Evolutionary conservation across 768 basidiomycete species (phyloP).

Genomic region (Boletus rubropictus): DNA sequence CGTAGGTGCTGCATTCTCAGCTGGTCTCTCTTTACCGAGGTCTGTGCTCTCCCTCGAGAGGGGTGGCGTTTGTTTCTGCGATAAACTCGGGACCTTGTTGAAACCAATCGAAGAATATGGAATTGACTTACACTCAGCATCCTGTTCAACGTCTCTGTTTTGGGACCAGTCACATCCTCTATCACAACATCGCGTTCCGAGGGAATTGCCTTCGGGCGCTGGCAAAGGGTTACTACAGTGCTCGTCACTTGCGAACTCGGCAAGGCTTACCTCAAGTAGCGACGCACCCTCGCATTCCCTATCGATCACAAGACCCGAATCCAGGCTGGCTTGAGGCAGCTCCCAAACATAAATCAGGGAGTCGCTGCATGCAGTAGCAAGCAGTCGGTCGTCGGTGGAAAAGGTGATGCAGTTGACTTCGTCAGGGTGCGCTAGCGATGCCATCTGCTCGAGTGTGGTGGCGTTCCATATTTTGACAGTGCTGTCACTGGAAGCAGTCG

Average conservation of each 20-base stretch:
- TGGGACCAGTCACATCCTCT: not conserved
- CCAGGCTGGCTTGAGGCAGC: constrained; percentile 24
- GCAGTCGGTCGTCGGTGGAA: constrained; percentile 25
- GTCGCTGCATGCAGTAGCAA: constrained; percentile 31
- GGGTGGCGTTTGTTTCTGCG: constrained; percentile 8
- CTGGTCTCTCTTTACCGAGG: constrained; percentile 2
- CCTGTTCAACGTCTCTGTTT: constrained; percentile 7
- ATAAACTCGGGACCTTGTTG: constrained; percentile 4
- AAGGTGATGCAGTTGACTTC: constrained; percentile 29
- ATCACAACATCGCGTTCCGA: not conserved
- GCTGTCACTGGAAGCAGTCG: constrained; percentile 27
- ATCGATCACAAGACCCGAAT: constrained; percentile 27
- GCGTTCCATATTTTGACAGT: constrained; percentile 30
- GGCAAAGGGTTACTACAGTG: constrained; percentile 4
- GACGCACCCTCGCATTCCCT: constrained; percentile 18
- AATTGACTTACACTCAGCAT: constrained; percentile 16
- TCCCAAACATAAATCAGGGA: constrained; percentile 30
- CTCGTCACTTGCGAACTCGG: not conserved
- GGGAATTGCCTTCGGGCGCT: constrained; percentile 10
- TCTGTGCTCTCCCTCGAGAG: constrained; percentile 4
- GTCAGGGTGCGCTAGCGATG: constrained; percentile 18
- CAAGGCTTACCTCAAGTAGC: constrained; percentile 22
- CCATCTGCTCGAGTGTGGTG: constrained; percentile 22
- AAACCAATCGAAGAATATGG: not conserved
- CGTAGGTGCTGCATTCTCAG: constrained; percentile 7